A percentile compares a stretch with the other conserved stretches of the same genome.
phyloP scores from a whole-genome alignment of 495 filamentous ascomycete genomes.

The Xylaria sp. region DNA sequence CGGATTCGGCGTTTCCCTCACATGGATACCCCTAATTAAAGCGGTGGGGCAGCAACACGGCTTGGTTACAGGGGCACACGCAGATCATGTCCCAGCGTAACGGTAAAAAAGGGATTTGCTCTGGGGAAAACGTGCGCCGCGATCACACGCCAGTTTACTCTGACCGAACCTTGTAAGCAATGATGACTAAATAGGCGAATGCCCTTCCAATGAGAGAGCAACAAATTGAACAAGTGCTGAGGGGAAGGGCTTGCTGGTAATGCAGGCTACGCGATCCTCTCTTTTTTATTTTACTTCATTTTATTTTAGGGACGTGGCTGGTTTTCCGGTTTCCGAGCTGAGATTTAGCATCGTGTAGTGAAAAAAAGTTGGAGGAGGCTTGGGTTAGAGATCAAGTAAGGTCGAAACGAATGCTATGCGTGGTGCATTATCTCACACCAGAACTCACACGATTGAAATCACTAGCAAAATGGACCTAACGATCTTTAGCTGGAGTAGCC shows the following conservation, averaged over 20 bases:
- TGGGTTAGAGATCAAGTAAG: neutral
- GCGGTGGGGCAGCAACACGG: neutral
- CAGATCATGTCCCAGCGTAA: conserved; percentile 4
- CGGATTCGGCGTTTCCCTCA: neutral
- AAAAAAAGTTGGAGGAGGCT: neutral
- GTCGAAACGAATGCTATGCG: neutral
- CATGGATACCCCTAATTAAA: neutral
- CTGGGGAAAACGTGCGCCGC: neutral
- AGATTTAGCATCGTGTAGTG: neutral
- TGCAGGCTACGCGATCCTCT: neutral
- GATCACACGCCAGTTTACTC: neutral
- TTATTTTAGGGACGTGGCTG: too few species aligned
- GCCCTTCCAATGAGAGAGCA: neutral
- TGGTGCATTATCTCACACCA: too few species aligned
- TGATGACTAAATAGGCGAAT: neutral
- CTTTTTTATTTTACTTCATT: neutral
- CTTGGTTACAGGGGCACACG: neutral
- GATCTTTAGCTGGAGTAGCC: neutral
- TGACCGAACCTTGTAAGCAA: conserved; percentile 5
- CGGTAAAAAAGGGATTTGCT: neutral
- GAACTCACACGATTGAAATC: neutral
- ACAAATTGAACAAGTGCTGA: neutral
- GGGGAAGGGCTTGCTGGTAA: neutral
- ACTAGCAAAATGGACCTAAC: neutral
- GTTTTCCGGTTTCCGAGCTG: neutral